These are phyloP conservation scores for Pezicula carpinea DNA, from an alignment of 2,329 filamentous ascomycete genomes.

Conservation along the genomic window DNA sequence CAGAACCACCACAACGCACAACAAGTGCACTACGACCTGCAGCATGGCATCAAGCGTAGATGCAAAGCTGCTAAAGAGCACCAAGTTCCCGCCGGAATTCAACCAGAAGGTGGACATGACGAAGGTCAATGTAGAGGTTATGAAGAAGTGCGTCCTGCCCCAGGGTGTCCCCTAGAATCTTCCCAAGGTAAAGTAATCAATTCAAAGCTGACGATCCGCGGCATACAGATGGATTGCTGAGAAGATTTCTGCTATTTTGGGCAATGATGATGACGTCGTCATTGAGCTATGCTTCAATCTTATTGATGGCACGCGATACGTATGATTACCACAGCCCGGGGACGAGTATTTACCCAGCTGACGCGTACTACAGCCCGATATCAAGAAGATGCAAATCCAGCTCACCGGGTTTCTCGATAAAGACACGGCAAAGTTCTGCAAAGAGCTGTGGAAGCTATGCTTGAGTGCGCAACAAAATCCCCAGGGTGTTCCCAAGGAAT, in stretches of 20 bases:
- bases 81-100: slow-evolving; percentile 92
- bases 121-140: slow-evolving; percentile 94
- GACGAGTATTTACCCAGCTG: slow-evolving; percentile 14
- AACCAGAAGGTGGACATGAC: slow-evolving; percentile 94
- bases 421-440: slow-evolving; percentile 83
- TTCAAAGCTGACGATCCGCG: slow-evolving; percentile 11
- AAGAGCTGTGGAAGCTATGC: slow-evolving; percentile 88
- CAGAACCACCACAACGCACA: slow-evolving; percentile 1
- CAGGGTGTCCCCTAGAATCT: slow-evolving; percentile 3
- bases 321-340: slow-evolving; percentile 41
- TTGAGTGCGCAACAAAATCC: slow-evolving; percentile 85
- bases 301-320: slow-evolving; percentile 70
- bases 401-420: slow-evolving; percentile 94
- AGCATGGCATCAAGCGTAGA: slow-evolving; percentile 81
- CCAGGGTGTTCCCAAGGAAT: slow-evolving; percentile 88
- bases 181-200: slow-evolving; percentile 7
- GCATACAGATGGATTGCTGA: slow-evolving; percentile 80
- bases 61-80: slow-evolving; percentile 82
- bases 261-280: slow-evolving; percentile 93
- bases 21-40: slow-evolving; percentile 5
- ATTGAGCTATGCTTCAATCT: slow-evolving; percentile 75
- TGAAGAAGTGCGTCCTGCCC: slow-evolving; percentile 74
- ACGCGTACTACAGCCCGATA: slow-evolving; percentile 67
- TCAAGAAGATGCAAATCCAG: slow-evolving; percentile 91
- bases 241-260: slow-evolving; percentile 80